Evolutionary conservation across 2,329 filamentous ascomycete species (phyloP).

Genomic region (Colletotrichum phormii): DNA sequence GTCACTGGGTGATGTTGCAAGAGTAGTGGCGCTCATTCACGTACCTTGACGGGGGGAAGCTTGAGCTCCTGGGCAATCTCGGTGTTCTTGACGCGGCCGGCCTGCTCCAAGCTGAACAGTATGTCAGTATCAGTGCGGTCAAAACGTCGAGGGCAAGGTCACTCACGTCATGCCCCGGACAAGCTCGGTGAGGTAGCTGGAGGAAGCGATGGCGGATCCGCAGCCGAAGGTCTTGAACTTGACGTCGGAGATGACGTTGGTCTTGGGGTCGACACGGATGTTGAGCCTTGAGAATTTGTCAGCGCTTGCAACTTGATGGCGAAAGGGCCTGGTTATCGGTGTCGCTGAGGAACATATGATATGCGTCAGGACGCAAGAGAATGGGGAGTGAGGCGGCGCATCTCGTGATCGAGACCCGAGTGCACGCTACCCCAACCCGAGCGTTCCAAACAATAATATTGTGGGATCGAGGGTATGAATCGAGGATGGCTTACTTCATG

Average conservation of each 20-base stretch:
- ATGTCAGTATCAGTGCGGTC: background rate
- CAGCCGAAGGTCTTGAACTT: constrained; percentile 99
- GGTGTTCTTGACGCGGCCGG: constrained; percentile 92
- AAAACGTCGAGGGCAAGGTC: background rate
- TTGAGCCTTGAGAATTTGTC: constrained; percentile 61
- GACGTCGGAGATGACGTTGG: constrained; percentile 90
- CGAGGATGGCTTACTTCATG: constrained; percentile 71
- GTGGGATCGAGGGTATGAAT: background rate
- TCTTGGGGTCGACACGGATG: constrained; percentile 89
- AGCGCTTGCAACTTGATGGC: background rate
- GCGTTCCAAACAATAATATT: background rate
- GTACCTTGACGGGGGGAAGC: constrained; percentile 86
- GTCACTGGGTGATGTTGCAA: constrained; percentile 17
- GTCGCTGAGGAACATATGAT: background rate
- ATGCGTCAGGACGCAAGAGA: too few species aligned
- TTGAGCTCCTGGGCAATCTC: constrained; percentile 98
- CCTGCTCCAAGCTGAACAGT: constrained; percentile 77
- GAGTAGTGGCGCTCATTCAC: background rate
- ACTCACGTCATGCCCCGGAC: constrained; percentile 87
- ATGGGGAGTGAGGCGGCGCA: background rate
- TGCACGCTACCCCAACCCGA: background rate
- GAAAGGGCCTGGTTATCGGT: background rate
- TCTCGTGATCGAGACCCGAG: background rate
- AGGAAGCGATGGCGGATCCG: constrained; percentile 93
- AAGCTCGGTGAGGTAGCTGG: constrained; percentile 94